phyloP scores from a whole-genome alignment of 1,284 basidiomycete species.

The Melampsora americana region DNA sequence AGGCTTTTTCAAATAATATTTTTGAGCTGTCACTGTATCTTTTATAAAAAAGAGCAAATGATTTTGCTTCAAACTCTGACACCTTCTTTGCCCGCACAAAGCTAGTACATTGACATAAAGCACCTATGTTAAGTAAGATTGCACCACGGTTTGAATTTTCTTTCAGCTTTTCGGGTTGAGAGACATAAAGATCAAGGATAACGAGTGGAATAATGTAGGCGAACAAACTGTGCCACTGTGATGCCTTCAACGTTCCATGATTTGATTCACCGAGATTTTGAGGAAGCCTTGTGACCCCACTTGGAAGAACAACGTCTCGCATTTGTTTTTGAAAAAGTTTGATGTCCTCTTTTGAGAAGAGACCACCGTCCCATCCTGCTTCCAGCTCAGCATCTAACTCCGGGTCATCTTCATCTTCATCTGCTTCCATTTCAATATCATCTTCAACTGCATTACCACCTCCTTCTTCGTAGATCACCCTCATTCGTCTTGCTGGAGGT shows the following conservation, averaged over 20 bases:
- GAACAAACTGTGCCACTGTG: not conserved
- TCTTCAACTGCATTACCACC: not conserved
- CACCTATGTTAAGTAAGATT: not conserved
- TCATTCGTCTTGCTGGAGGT: too few relatives aligned
- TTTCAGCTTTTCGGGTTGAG: not conserved
- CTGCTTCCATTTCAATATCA: not conserved
- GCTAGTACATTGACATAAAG: slow-evolving; percentile 1
- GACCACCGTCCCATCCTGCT: too few relatives aligned
- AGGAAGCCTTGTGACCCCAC: not conserved
- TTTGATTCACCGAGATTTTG: not conserved
- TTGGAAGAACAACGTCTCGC: slow-evolving; percentile 9
- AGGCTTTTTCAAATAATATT: not conserved
- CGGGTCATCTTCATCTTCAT: not conserved
- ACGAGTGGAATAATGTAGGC: not conserved
- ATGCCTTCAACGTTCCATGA: not conserved
- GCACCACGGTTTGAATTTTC: not conserved
- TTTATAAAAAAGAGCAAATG: not conserved
- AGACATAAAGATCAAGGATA: not conserved
- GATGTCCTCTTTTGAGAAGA: not conserved
- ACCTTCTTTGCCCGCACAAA: not conserved
- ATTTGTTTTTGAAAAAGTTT: not conserved
- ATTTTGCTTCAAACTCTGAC: not conserved
- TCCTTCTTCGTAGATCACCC: not conserved
- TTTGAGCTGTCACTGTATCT: not conserved
- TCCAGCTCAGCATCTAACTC: too few relatives aligned